Conservation (phyloP, 2,329 filamentous ascomycete species). For the Apiospora pterosperma region DNA sequence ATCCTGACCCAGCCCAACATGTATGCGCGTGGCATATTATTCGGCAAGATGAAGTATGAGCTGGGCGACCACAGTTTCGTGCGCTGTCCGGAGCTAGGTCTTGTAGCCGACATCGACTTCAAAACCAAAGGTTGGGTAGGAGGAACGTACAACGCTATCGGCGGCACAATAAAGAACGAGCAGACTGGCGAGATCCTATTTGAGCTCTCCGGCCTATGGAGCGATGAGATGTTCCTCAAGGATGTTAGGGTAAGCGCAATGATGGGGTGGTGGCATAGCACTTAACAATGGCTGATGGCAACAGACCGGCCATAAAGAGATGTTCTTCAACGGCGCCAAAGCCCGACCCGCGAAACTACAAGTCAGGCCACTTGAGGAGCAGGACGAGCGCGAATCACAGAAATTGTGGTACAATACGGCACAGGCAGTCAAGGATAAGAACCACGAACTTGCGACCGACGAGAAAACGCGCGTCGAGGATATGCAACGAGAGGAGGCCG, state of each 20-base stretch:
- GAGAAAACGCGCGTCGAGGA: constrained; percentile 98
- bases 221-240: constrained; percentile 90
- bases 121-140: constrained; percentile 98
- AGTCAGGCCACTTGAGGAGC: constrained; percentile 76
- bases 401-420: constrained; percentile 80
- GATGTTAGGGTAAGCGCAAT: constrained; percentile 61
- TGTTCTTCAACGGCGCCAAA: constrained; percentile 82
- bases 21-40: constrained; percentile 95
- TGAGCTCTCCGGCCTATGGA: constrained; percentile 91
- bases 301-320: constrained; percentile 82
- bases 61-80: constrained; percentile 94
- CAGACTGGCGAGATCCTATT: constrained; percentile 83
- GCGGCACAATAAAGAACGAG: constrained; percentile 84
- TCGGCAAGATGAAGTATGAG: constrained; percentile 99
- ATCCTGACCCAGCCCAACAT: constrained; percentile 97
- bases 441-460: constrained; percentile 86
- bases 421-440: constrained; percentile 75
- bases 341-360: constrained; percentile 73
- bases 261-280: background rate
- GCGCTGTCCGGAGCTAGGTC: constrained; percentile 80
- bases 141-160: constrained; percentile 94
- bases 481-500: constrained; percentile 83
- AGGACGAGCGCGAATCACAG: constrained; percentile 87
- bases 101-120: constrained; percentile 92
- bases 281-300: background rate